Percentiles rank a stretch among this genome's conserved stretches.
Evolutionary conservation across 164 flowering plant genomes (phyloP).

Genomic region (Piper longum): DNA sequence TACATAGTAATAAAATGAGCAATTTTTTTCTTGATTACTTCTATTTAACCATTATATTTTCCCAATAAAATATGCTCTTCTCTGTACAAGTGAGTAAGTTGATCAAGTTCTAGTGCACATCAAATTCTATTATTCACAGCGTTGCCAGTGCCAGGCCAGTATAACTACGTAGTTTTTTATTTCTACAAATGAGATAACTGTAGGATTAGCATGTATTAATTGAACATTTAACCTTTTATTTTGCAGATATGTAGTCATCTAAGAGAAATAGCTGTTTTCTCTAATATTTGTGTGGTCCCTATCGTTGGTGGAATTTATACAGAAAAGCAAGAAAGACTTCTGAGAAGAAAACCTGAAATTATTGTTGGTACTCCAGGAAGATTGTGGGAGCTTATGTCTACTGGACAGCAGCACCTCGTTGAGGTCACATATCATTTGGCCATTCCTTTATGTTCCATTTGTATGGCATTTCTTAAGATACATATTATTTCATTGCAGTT

Average conservation of each 20-base stretch:
- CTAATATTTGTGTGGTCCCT: conserved; percentile 51
- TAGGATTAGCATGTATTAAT: too few relatives aligned
- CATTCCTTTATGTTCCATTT: neutral
- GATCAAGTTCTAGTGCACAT: neutral
- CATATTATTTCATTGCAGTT: conserved; percentile 35
- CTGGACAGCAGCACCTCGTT: conserved; percentile 71
- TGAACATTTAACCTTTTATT: neutral
- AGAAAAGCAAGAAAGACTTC: conserved; percentile 85
- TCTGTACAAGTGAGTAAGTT: neutral
- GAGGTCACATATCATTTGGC: conserved; percentile 34
- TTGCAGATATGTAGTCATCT: conserved; percentile 82
- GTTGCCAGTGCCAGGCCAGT: neutral
- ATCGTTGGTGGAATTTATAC: conserved; percentile 94
- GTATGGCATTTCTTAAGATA: neutral
- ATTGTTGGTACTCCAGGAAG: conserved; percentile 96
- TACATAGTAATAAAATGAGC: too few relatives aligned
- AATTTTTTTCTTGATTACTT: too few relatives aligned
- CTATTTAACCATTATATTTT: too few relatives aligned
- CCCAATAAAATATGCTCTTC: neutral
- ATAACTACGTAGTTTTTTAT: too few relatives aligned
- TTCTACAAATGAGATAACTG: too few relatives aligned
- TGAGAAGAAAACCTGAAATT: conserved; percentile 73
- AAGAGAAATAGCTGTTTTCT: conserved; percentile 43
- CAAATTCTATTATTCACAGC: neutral
- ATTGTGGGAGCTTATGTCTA: conserved; percentile 95